Evolutionary conservation across 768 basidiomycete genomes (phyloP).

Genomic region (Hypholoma sublateritium): DNA sequence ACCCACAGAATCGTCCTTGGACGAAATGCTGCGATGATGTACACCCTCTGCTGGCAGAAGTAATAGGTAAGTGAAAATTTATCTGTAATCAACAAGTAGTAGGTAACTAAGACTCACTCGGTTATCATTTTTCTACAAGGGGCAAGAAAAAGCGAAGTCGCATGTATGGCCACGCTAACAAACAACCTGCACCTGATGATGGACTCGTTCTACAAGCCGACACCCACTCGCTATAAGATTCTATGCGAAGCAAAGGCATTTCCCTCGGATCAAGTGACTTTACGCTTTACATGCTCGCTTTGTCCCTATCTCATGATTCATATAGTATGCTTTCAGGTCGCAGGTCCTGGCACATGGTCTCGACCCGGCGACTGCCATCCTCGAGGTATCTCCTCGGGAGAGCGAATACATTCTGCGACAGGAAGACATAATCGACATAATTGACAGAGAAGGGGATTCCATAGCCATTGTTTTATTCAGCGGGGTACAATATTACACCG

Average conservation of each 20-base stretch:
- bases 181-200: constrained; percentile 96
- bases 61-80: constrained; percentile 65
- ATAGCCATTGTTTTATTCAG: constrained; percentile 93
- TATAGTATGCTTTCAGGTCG: constrained; percentile 94
- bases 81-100: neutral
- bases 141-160: constrained; percentile 86
- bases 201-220: constrained; percentile 92
- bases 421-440: constrained; percentile 79
- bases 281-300: constrained; percentile 8
- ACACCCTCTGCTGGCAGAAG: constrained; percentile 70
- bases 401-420: constrained; percentile 87
- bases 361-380: constrained; percentile 68
- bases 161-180: constrained; percentile 94
- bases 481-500: constrained; percentile 97
- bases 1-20: constrained; percentile 87
- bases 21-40: constrained; percentile 71
- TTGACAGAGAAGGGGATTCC: constrained; percentile 68
- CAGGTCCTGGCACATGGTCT: constrained; percentile 81
- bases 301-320: constrained; percentile 10
- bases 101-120: constrained; percentile 20
- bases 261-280: constrained; percentile 91
- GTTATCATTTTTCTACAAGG: constrained; percentile 44
- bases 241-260: constrained; percentile 93
- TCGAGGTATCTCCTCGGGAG: constrained; percentile 76
- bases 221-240: constrained; percentile 83